Base-by-base conservation (phyloP, 306 rosid species). In the Luffa acutangula region DNA sequence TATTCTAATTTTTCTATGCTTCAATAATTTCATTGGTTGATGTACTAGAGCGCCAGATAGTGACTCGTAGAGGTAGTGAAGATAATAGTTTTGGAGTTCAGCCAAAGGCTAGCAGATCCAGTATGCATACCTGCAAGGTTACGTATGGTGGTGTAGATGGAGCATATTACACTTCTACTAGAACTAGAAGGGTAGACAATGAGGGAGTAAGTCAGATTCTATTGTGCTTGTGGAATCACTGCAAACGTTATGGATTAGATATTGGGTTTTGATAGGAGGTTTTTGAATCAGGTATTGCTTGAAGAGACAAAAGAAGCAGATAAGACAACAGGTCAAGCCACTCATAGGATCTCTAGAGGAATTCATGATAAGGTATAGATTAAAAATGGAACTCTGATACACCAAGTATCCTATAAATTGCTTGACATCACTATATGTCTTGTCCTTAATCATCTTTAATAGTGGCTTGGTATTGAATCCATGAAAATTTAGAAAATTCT, bases 271-370 rank as follows among this genome's bases (percentile, higher is more conserved):
- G 21, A 58, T 67, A 78, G 78, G 48, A 53, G 41, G 59, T 46
- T 18, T 75, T 79, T 80, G 75, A 76, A 45, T 49, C 86, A 95
- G 97, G 89, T 76, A 53, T 54, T 86, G 53, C 54, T 95, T 51
- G 97, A 92, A 86, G 98, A 95, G 80, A 81, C 71, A n/a, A 91
- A 90, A 85, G 98, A 95, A 87, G 98, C 97, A 31, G 92, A 95
- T 79, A 71, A 75, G 25, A 87, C 91, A 63, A 95, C 92, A 6
- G 87, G 96, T 75, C 90, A 91, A 79, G 97, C 98, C 54, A 56
- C 87, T 45, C 97, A 90, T 75, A 91, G 85, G 83, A 85, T 95
- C 80, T 87, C 88, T 34, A 92, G 96, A 84, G 98, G 97, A 85
- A 88, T 95, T 84, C 84, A 87, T 36, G 91, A 91, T 59, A 92